Conservation (phyloP, 176 grass and related monocot species). For the Zoysia pacifica region DNA sequence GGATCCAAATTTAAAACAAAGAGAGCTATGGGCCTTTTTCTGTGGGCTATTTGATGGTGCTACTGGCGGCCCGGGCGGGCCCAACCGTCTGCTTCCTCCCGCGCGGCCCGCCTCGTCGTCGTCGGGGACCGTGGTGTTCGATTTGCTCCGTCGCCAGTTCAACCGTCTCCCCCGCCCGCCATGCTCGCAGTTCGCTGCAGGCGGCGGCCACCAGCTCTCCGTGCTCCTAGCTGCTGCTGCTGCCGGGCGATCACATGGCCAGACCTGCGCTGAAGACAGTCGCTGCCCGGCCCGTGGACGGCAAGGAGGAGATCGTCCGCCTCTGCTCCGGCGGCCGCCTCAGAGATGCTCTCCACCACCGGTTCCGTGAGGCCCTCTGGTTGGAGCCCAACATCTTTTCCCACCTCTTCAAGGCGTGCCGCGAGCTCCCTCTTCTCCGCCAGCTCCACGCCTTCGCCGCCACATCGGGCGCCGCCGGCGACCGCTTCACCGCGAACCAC, state of each 20-base stretch:
- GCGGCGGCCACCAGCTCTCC: not conserved
- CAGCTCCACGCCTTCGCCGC: slow-evolving; percentile 57
- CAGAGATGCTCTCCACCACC: slow-evolving; percentile 44
- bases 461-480: slow-evolving; percentile 41
- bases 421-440: slow-evolving; percentile 44
- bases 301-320: slow-evolving; percentile 38
- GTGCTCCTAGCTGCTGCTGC: not conserved
- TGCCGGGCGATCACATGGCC: slow-evolving; percentile 25
- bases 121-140: no score
- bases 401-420: slow-evolving; percentile 42
- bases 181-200: not conserved
- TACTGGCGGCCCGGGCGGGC: not conserved
- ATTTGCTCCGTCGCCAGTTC: not conserved
- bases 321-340: slow-evolving; percentile 56
- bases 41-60: not conserved
- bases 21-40: not conserved
- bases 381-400: slow-evolving; percentile 45
- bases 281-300: not conserved
- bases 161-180: not conserved
- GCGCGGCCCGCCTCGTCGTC: not conserved
- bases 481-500: slow-evolving; percentile 72
- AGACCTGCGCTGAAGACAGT: slow-evolving; percentile 25
- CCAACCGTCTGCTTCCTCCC: not conserved
- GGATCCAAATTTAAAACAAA: no score
- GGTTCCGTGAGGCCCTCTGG: slow-evolving; percentile 44